These are phyloP conservation scores for Phytopythium litorale DNA, from an alignment of 352 stramenopile genomes.

Conservation along the genomic window DNA sequence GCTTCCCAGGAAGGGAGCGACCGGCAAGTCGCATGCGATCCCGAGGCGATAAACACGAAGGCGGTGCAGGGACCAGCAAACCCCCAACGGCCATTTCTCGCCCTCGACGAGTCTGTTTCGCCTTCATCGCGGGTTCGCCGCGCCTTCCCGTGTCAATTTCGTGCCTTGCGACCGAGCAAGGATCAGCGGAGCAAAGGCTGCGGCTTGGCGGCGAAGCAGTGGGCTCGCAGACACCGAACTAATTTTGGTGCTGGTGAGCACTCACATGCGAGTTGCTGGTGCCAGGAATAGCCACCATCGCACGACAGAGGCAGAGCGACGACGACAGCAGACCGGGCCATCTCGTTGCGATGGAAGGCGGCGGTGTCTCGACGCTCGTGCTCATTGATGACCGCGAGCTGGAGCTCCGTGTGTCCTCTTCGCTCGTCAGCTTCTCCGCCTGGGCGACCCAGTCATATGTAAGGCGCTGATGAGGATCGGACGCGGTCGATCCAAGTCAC, in stretches of 20 bases:
- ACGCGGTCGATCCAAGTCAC: neutral
- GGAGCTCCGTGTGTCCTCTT: slow-evolving; percentile 3
- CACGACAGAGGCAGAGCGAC: neutral
- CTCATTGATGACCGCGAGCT: slow-evolving; percentile 8
- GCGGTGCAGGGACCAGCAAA: neutral
- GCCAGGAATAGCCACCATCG: neutral
- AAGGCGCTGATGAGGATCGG: neutral
- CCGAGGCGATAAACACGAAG: neutral
- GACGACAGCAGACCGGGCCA: neutral
- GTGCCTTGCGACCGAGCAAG: neutral
- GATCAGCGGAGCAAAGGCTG: neutral
- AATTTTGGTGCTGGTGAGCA: neutral
- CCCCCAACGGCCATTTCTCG: neutral
- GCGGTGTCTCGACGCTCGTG: slow-evolving; percentile 8
- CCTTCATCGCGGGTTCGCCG: slow-evolving; percentile 1
- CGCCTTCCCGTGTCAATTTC: slow-evolving; percentile 6
- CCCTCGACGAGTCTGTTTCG: neutral
- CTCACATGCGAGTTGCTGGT: neutral
- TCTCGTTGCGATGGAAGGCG: neutral
- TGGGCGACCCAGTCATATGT: neutral
- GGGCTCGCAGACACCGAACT: neutral
- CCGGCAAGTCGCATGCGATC: neutral
- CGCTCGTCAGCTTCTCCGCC: neutral
- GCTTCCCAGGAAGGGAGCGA: neutral
- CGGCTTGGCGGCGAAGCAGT: neutral